Base-by-base conservation (phyloP, 371 early-diverging fungal species). In the Neoconidiobolus thromboides region DNA sequence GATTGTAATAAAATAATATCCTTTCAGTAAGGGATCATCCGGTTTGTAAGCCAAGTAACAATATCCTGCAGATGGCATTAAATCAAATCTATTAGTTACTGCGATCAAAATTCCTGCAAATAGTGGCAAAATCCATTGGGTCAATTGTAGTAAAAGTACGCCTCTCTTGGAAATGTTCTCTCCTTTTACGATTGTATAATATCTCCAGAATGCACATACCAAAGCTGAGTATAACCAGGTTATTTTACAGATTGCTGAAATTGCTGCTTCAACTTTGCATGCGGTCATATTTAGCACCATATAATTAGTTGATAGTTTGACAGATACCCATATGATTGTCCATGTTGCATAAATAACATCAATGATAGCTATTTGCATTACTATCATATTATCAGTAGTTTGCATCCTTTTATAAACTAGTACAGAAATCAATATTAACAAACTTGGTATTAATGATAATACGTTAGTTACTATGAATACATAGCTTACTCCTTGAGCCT, bases 171-270 rank as follows among this genome's bases (percentile, higher is more conserved):
- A 7, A 10, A 40, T 10, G 9, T n/a, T 6, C 2, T 26, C 36
- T 7, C 56, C 7, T 14, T 43, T 41, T 3, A 55, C 56, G n/a
- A 55, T 55, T 3, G 10, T 55, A 10, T 55, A 36, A 26, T 55
- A 55, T 3, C 56, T 6, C 56, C 56, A 55, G 43, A 55, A 55
- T 4, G 56, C 56, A 55, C 56, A 55, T 43, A 55, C 41, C 4
- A 44, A 43, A 6, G 56, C 56, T 26, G 56, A 55, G 43, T 43
- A 55, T 39, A 55, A 15, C 56, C 56, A 55, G 15, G 56, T 55
- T 7, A 55, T 26, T 26, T 43, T 43, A 15, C 56, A 55, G 3
- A 43, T 12, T 5, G 26, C 43, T 43, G 56, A 55, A 2, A 55
- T 26, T 2, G 43, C 43, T n/a, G 43, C 56, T 44, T 55, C 56